Evolutionary conservation across 345 rosid species (phyloP), one percentile per base, ranked within the genome.

Genomic region (Eucalyptus victrix): DNA sequence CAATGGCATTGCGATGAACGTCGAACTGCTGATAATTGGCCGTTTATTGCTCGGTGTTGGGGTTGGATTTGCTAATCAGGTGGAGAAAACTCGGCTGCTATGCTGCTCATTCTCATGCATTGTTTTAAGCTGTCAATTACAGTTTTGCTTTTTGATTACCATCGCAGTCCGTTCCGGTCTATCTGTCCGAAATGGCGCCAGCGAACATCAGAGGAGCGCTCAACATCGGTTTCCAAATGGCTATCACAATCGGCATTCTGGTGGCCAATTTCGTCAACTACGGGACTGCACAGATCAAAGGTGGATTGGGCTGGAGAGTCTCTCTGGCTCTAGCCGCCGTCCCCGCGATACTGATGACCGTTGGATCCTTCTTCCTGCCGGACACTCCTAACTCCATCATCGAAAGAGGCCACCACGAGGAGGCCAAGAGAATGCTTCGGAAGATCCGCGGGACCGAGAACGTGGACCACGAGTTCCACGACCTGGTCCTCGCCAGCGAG

Each of bases 151-250:
- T 58, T 62, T 26, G 62, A 42, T 26, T 88, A 7, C 24, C 45
- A 12, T 45, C 23, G 53, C 86, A 94, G 96, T 94, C 97, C 49
- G 97, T 96, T 54, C 99, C 99, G 8, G 94, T 96, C n/a, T 96
- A 95, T 88, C 91, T 96, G 45, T 96, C 96, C 4, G 99, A 96
- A 90, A 96, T 96, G 98, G 99, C 99, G 2, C 99, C 98, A 4
- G 91, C 96, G 5, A 94, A 92, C 80, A 62, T 95, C 19, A 93
- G 98, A 93, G 99, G 98, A 89, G 98, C 97, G 4, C 95, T 96
- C 72, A 96, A 95, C 94, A 96, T 94, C 8, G 95, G 96, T 12
- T 96, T 96, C 90, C 99, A 96, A 90, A 91, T 96, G 86, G 98
- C 97, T 4, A 95, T 95, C 88, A 95, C 96, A 24, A 91, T 95